Conservation (phyloP, 768 basidiomycete species). For the Lentinus brumalis region DNA sequence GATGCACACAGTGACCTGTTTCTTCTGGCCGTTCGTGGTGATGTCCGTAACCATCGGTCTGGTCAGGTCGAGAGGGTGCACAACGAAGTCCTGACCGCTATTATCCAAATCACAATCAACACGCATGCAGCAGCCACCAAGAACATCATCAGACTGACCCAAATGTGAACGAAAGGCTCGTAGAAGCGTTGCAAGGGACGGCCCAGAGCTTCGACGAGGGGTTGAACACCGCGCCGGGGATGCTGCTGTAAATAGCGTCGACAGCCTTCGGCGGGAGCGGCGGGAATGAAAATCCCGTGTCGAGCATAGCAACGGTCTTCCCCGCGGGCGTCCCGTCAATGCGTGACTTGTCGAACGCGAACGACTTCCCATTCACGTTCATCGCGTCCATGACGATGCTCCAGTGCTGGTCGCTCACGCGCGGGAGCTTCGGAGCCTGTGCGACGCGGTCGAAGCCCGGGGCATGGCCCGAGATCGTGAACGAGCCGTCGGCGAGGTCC, state of each 20-base stretch:
- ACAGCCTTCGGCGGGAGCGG: slow-evolving; percentile 29
- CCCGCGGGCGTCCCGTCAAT: slow-evolving; percentile 23
- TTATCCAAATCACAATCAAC: neutral
- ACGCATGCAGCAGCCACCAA: neutral
- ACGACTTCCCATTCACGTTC: slow-evolving; percentile 55
- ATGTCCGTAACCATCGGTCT: slow-evolving; percentile 23
- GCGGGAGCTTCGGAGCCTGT: slow-evolving; percentile 35
- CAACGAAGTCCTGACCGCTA: slow-evolving; percentile 42
- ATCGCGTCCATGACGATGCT: slow-evolving; percentile 33
- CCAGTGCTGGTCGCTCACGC: slow-evolving; percentile 37
- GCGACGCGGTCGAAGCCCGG: slow-evolving; percentile 20
- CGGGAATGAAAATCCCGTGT: slow-evolving; percentile 33
- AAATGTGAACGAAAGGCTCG: slow-evolving; percentile 33
- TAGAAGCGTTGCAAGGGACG: slow-evolving; percentile 34
- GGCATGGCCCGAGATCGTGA: slow-evolving; percentile 31
- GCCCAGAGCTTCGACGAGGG: slow-evolving; percentile 25
- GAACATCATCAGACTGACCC: slow-evolving; percentile 17
- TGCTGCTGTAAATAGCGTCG: slow-evolving; percentile 33
- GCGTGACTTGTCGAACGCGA: slow-evolving; percentile 43
- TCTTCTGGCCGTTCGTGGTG: neutral
- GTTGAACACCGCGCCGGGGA: slow-evolving; percentile 32
- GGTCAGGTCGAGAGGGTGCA: slow-evolving; percentile 38
- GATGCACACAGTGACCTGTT: slow-evolving; percentile 30
- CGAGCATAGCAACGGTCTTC: slow-evolving; percentile 29
- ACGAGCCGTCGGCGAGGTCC: slow-evolving; percentile 27